Percentiles rank a stretch among this genome's conserved stretches.
phyloP scores from a whole-genome alignment of 768 basidiomycete genomes.

The Termitomyces eurrhizus region DNA sequence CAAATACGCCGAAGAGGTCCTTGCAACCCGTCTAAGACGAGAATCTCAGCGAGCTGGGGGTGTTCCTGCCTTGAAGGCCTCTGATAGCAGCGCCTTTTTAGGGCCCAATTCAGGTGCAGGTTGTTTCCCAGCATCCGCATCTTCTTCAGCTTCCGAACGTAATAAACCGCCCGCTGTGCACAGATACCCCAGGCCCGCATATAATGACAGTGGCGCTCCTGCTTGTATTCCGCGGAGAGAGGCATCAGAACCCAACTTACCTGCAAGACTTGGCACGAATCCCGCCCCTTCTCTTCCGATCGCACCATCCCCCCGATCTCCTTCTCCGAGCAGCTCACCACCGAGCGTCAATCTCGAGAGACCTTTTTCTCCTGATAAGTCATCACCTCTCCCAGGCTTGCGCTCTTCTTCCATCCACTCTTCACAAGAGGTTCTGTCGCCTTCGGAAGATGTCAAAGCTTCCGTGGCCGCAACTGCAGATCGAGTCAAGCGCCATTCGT shows the following conservation, averaged over 20 bases:
- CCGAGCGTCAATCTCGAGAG: constrained; percentile 32
- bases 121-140: constrained; percentile 33
- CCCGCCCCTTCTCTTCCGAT: constrained; percentile 27
- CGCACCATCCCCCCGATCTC: constrained; percentile 21
- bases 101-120: constrained; percentile 18
- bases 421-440: constrained; percentile 37
- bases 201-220: constrained; percentile 22
- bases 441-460: constrained; percentile 52
- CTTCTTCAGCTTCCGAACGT: constrained; percentile 39
- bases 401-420: constrained; percentile 58
- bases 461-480: constrained; percentile 29
- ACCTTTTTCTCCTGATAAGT: constrained; percentile 26
- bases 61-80: constrained; percentile 22
- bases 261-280: constrained; percentile 22
- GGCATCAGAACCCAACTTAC: constrained; percentile 41
- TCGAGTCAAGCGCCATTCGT: constrained; percentile 38
- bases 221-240: constrained; percentile 37
- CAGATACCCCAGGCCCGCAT: constrained; percentile 33
- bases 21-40: constrained; percentile 55
- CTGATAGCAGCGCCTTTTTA: constrained; percentile 19
- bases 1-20: constrained; percentile 54
- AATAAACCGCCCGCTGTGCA: constrained; percentile 34
- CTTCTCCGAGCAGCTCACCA: constrained; percentile 50
- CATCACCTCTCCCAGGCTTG: constrained; percentile 28
- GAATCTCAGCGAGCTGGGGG: constrained; percentile 53